phyloP scores from a whole-genome alignment of 768 basidiomycete genomes.

The Pisolithus tinctorius region DNA sequence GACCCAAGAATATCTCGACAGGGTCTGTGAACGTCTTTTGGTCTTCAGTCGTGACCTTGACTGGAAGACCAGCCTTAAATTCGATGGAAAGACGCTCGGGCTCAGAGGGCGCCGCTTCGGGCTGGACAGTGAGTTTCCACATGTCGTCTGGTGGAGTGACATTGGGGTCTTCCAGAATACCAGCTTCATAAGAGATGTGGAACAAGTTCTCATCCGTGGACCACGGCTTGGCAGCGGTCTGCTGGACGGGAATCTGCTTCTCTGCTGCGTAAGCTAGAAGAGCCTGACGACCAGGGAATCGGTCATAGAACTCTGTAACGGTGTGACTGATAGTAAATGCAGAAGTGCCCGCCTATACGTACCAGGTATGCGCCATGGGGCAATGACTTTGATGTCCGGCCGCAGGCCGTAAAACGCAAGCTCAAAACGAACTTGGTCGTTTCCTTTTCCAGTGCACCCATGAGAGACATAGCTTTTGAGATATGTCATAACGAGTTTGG shows the following conservation, averaged over 20 bases:
- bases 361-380: conserved; percentile 97
- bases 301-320: conserved; percentile 86
- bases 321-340: neutral
- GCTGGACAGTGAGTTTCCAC: conserved; percentile 94
- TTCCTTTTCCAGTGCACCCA: conserved; percentile 99
- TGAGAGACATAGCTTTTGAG: conserved; percentile 80
- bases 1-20: conserved; percentile 87
- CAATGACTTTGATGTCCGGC: conserved; percentile 97
- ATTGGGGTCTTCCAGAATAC: conserved; percentile 96
- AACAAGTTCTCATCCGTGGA: conserved; percentile 99
- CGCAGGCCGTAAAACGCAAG: conserved; percentile 98
- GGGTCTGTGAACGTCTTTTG: conserved; percentile 74
- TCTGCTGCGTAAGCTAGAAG: conserved; percentile 85
- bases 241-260: conserved; percentile 86
- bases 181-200: conserved; percentile 99
- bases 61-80: conserved; percentile 82
- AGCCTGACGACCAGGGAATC: conserved; percentile 92
- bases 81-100: conserved; percentile 82
- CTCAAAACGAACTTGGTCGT: conserved; percentile 99
- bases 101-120: conserved; percentile 70
- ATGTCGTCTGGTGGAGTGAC: conserved; percentile 91
- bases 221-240: conserved; percentile 97
- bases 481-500: neutral
- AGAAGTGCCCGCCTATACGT: conserved; percentile 1
- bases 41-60: conserved; percentile 58